Conservation (phyloP, 2,329 filamentous ascomycete genomes). For the Trichoderma asperellum region DNA sequence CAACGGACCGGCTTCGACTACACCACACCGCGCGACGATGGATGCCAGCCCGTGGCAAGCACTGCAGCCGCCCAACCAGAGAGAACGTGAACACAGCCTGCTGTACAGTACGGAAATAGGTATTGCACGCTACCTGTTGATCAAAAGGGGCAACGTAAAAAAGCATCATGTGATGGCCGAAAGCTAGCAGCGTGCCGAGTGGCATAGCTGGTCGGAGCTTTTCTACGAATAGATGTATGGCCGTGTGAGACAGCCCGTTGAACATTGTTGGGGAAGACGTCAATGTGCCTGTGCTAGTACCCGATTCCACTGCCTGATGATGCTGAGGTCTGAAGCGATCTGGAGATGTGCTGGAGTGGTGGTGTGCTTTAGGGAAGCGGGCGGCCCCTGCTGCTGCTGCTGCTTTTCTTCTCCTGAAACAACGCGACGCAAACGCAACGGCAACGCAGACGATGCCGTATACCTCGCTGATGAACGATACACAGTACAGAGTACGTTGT, state of each 20-base stretch:
- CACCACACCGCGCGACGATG: not conserved
- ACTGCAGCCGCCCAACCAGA: not conserved
- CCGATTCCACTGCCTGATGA: constrained; percentile 13
- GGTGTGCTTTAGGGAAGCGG: not conserved
- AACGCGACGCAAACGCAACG: too few relatives aligned
- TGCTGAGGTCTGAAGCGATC: not conserved
- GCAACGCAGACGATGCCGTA: not conserved
- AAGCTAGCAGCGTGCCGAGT: constrained; percentile 3
- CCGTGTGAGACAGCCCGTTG: constrained; percentile 7
- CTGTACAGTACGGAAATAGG: not conserved
- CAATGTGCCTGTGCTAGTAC: constrained; percentile 22
- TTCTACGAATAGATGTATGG: constrained; percentile 24
- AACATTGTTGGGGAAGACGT: constrained; percentile 15
- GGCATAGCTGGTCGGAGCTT: constrained; percentile 8
- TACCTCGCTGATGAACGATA: not conserved
- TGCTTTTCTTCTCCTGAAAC: not conserved
- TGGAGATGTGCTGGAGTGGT: not conserved
- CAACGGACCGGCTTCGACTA: not conserved
- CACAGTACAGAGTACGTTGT: not conserved
- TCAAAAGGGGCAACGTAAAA: constrained; percentile 2
- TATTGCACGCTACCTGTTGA: not conserved
- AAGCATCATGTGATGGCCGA: constrained; percentile 24
- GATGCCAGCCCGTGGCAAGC: not conserved
- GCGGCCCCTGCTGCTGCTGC: not conserved
- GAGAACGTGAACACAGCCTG: not conserved